phyloP scores from a whole-genome alignment of 2,329 filamentous ascomycete genomes.

The Pestalotiopsis sp. region DNA sequence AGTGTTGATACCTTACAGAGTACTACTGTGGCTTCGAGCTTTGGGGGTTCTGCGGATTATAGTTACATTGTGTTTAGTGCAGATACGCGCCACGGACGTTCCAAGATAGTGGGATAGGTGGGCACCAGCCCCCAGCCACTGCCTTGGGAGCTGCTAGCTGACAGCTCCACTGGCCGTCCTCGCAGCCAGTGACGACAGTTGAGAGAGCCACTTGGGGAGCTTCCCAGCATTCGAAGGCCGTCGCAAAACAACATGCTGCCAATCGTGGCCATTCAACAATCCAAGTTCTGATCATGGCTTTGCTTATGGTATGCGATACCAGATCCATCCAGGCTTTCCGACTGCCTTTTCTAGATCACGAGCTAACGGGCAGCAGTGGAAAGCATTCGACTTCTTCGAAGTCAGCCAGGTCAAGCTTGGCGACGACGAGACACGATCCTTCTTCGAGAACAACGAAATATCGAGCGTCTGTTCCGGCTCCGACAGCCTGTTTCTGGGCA shows the following conservation, averaged over 20 bases:
- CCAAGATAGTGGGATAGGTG: background rate
- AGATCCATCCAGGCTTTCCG: no score
- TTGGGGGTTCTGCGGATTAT: background rate
- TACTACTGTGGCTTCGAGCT: no score
- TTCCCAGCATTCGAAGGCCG: background rate
- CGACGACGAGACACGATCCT: conserved; percentile 76
- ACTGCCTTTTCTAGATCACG: background rate
- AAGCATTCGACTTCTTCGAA: conserved; percentile 99
- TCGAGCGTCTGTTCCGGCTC: conserved; percentile 85
- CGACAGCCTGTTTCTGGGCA: conserved; percentile 87
- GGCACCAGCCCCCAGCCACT: background rate
- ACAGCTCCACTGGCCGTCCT: background rate
- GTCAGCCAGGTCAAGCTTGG: conserved; percentile 80
- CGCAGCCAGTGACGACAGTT: conserved; percentile 5
- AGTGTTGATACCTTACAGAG: background rate
- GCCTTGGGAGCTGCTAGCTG: background rate
- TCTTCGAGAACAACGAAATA: conserved; percentile 83
- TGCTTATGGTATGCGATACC: conserved; percentile 32
- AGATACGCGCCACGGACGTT: background rate
- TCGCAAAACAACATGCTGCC: conserved; percentile 5
- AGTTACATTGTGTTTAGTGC: background rate
- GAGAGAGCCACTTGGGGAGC: background rate
- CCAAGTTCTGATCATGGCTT: conserved; percentile 31
- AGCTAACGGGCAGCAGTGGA: conserved; percentile 68
- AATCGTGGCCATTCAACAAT: background rate